Evolutionary conservation across 2,329 filamentous ascomycete genomes (phyloP), one percentile per base, ranked within the genome.

Genomic region (Fusarium domesticum): DNA sequence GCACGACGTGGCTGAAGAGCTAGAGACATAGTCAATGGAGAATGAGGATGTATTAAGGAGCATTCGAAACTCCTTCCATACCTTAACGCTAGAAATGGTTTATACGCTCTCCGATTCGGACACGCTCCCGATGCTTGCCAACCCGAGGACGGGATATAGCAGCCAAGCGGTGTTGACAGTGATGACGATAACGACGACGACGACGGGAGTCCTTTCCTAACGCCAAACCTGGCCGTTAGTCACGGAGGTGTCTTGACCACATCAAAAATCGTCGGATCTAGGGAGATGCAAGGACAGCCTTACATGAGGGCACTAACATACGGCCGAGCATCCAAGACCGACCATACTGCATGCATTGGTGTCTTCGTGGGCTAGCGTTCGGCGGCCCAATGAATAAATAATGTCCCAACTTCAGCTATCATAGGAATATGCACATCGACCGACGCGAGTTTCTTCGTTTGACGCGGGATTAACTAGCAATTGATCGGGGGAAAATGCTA

Each of bases 401-500:
- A 38, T 66, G 58, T 37, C 62, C 59, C 3, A 67, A 68, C 48
- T 35, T 53, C 23, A 12, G 6, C 11, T 4, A 45, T 23, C 38
- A 46, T 30, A 34, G 38, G 8, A 20, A 23, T n/a, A 6, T 6
- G 5, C 59, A 68, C 38, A 53, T 68, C 16, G 25, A 42, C 19
- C 42, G 17, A 45, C 12, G 16, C 1, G 42, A 60, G 6, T 68
- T 70, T 40, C 54, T 57, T n/a, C 25, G 28, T 15, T 54, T 63
- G 15, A 33, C 63, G 15, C 54, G 51, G 11, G 35, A 16, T 37
- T 55, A 70, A 43, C 57, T 70, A 11, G 58, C 60, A 18, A 35
- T 42, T 17, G 63, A 69, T 43, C 58, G 63, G 60, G 64, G 17
- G 18, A 11, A 18, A 58, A 67, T 43, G 58, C 62, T 6, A 57